Conservation (phyloP, 2,329 filamentous ascomycete genomes). For the Pyricularia grisea region DNA sequence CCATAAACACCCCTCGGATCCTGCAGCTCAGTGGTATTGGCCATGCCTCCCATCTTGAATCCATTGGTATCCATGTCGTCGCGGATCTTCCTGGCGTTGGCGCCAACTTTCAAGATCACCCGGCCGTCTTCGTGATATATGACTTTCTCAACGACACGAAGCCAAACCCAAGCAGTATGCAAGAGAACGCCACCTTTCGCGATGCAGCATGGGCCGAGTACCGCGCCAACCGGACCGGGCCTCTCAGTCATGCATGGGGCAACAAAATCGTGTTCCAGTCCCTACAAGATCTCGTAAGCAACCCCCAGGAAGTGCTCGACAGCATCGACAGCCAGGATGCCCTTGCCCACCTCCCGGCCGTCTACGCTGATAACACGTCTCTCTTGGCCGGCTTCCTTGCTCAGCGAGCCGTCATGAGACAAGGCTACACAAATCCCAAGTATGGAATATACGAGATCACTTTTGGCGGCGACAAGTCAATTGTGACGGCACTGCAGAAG, state of each 20-base stretch:
- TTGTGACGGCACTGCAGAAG: constrained; percentile 4
- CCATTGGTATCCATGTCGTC: constrained; percentile 8
- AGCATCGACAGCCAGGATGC: constrained; percentile 3
- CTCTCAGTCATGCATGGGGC: constrained; percentile 1
- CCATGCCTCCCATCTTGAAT: constrained; percentile 5
- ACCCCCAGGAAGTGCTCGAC: not conserved
- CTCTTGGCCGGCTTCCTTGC: constrained; percentile 5
- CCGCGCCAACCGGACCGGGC: constrained; percentile 2
- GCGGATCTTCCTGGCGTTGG: constrained; percentile 13
- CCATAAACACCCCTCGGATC: constrained; percentile 43
- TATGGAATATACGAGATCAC: constrained; percentile 8
- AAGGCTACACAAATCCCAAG: not conserved
- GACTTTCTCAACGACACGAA: not conserved
- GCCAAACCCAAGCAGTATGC: constrained; percentile 4
- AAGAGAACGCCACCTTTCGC: constrained; percentile 2
- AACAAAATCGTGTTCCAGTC: constrained; percentile 5
- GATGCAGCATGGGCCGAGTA: constrained; percentile 3
- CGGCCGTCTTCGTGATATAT: constrained; percentile 1
- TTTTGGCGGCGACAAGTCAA: constrained; percentile 2
- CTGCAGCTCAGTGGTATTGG: constrained; percentile 53
- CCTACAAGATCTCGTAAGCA: constrained; percentile 3
- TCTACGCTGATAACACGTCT: not conserved
- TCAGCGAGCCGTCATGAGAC: constrained; percentile 2
- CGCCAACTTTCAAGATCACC: constrained; percentile 10
- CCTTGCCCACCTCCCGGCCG: constrained; percentile 5